Percentiles rank a stretch among this genome's conserved stretches.
Conservation (phyloP, 495 filamentous ascomycete species). For the Podospora conica region DNA sequence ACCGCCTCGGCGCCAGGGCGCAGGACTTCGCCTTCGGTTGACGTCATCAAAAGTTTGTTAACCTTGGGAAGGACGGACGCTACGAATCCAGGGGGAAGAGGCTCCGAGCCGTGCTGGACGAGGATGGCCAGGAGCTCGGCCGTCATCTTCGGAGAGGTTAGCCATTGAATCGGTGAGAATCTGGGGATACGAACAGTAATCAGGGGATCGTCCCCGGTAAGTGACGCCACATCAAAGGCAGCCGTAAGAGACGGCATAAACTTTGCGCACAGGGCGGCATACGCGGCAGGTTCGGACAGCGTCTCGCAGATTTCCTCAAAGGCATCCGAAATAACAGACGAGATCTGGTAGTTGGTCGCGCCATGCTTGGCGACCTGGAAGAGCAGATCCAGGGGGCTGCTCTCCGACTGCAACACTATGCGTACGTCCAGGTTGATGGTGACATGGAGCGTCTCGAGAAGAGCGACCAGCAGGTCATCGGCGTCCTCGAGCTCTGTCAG, state of each 20-base stretch:
- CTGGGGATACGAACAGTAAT: constrained; percentile 49
- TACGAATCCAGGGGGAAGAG: constrained; percentile 81
- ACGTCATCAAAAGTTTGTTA: constrained; percentile 69
- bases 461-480: constrained; percentile 83
- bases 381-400: constrained; percentile 71
- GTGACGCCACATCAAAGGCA: constrained; percentile 77
- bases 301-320: constrained; percentile 78
- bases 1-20: constrained; percentile 80
- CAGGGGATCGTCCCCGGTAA: constrained; percentile 77
- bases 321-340: constrained; percentile 74
- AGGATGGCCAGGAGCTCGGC: constrained; percentile 77
- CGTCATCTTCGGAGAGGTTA: constrained; percentile 52
- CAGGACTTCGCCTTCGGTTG: constrained; percentile 76
- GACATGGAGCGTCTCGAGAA: constrained; percentile 81
- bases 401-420: constrained; percentile 59
- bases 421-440: constrained; percentile 71
- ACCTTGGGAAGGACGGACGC: constrained; percentile 80
- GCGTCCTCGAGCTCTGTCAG: constrained; percentile 74
- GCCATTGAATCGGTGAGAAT: neutral
- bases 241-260: constrained; percentile 81
- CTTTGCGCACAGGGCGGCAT: constrained; percentile 75
- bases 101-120: constrained; percentile 70
- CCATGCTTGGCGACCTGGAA: constrained; percentile 86
- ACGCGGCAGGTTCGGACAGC: constrained; percentile 59
- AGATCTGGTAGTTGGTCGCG: constrained; percentile 79